A percentile compares a stretch with the other conserved stretches of the same genome.
phyloP scores from a whole-genome alignment of 108 stramenopile species.

The Chaetoceros muelleri region DNA sequence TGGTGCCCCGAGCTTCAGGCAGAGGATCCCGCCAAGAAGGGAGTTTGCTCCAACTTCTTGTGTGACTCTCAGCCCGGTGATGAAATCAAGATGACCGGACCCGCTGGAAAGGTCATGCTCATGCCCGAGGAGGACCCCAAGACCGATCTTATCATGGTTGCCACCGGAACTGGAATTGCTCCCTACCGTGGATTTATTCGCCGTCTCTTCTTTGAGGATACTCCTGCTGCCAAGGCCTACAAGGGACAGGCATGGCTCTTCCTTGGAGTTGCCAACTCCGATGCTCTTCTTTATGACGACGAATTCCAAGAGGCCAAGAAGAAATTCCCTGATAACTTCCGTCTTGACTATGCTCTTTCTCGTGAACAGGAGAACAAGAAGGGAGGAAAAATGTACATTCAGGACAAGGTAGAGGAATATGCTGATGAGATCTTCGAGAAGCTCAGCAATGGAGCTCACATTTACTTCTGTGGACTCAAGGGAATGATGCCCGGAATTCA shows the following conservation, averaged over 20 bases:
- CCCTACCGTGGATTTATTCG: constrained; percentile 95
- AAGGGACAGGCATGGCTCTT: constrained; percentile 96
- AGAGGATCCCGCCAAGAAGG: constrained; percentile 96
- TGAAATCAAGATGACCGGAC: constrained; percentile 86
- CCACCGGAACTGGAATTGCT: constrained; percentile 96
- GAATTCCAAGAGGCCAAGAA: constrained; percentile 86
- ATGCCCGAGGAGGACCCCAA: constrained; percentile 91
- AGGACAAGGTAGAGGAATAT: constrained; percentile 96
- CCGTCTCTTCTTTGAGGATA: constrained; percentile 91
- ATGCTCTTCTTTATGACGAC: constrained; percentile 91
- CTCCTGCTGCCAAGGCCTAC: constrained; percentile 81
- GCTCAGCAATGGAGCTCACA: constrained; percentile 77
- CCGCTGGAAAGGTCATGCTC: constrained; percentile 96
- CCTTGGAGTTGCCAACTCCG: constrained; percentile 91
- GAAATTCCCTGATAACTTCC: constrained; percentile 85
- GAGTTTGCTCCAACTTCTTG: constrained; percentile 96
- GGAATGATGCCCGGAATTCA: constrained; percentile 87
- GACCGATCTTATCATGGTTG: constrained; percentile 96
- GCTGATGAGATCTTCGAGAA: constrained; percentile 89
- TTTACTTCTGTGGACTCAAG: constrained; percentile 88
- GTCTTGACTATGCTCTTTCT: constrained; percentile 92
- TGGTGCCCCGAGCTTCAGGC: constrained; percentile 90
- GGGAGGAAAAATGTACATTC: constrained; percentile 98
- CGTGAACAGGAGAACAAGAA: constrained; percentile 89
- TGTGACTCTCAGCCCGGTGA: constrained; percentile 87